Evolutionary conservation across 495 filamentous ascomycete species (phyloP).

Genomic region (Cladorrhinum samala): DNA sequence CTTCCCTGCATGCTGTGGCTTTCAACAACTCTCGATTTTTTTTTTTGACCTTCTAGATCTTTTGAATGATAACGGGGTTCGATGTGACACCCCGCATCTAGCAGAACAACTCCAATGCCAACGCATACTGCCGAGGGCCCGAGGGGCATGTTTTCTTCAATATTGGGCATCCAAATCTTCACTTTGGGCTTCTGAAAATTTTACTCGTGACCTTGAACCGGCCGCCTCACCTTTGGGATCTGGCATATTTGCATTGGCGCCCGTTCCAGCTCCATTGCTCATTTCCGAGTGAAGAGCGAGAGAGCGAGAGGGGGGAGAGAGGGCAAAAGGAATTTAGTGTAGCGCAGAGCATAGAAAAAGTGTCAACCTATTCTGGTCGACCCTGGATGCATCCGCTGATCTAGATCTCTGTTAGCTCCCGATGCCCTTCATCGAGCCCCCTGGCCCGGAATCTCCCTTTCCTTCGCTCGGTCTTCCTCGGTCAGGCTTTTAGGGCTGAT

Average conservation of each 20-base stretch:
- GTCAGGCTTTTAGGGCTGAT: background rate
- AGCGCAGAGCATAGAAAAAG: background rate
- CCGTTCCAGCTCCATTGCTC: background rate
- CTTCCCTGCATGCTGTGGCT: background rate
- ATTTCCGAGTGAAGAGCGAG: too few relatives aligned
- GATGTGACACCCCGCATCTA: background rate
- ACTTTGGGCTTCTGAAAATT: slow-evolving; percentile 1
- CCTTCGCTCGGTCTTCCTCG: background rate
- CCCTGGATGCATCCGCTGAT: slow-evolving; percentile 12
- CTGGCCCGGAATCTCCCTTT: background rate
- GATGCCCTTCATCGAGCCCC: too few relatives aligned
- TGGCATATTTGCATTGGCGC: background rate
- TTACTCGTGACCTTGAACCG: background rate
- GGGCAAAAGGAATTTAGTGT: too few relatives aligned
- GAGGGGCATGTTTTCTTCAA: too few relatives aligned
- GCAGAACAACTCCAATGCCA: background rate
- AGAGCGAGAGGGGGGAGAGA: too few relatives aligned
- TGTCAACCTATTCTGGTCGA: background rate
- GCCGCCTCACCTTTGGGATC: background rate
- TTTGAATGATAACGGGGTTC: background rate
- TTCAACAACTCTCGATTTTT: too few relatives aligned
- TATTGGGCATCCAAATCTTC: slow-evolving; percentile 12
- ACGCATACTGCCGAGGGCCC: too few relatives aligned
- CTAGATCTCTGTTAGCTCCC: too few relatives aligned
- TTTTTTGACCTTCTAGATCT: background rate